Evolutionary conservation across 2,329 filamentous ascomycete species (phyloP), one percentile per base, ranked within the genome.

Genomic region (Colletotrichum camelliae): DNA sequence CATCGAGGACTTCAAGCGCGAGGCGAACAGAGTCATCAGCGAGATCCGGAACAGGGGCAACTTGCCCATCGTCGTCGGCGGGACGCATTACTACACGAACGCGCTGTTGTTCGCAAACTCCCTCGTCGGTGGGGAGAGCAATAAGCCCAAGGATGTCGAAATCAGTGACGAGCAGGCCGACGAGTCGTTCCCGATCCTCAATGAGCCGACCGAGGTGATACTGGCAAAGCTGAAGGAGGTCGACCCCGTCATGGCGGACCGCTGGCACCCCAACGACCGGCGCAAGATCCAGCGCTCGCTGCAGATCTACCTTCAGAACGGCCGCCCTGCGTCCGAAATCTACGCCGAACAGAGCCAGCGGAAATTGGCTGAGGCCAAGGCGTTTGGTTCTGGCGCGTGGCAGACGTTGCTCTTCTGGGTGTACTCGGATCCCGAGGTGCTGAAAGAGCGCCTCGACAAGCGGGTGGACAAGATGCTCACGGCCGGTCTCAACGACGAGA

Each of bases 41-140:
- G 95, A 97, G 57, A 98, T 99, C 70, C 91, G 94, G 66, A 87
- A 87, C 9, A 90, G 96, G 80, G 95, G 95, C 1, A 94, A 94
- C 77, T 84, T 98, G 15, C 97, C 97, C 0, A 96, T 99, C 33
- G 86, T 99, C 1, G 97, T 98, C 2, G 97, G 97, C 31, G 97
- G 97, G 10, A 98, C 96, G 13, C 95, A 98, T 81, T 99, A 98
- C 86, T 99, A 99, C 82, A 94, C 95, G 0, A 96, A 98, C 80
- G 93, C 95, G 1, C 88, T 99, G 18, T 88, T 99, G 4, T 98
- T 98, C 82, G 91, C 94, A 39, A 92, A 96, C 78, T 89, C 90
- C 18, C 84, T 96, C 8, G 88, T 94, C 2, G 87, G 86, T 13
- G 84, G 86, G 27, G 85, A 87, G 15, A 82, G 87, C 3, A 81